Evolutionary conservation across 1,284 basidiomycete species (phyloP).

Genomic region (Cutaneotrichosporon sp.): DNA sequence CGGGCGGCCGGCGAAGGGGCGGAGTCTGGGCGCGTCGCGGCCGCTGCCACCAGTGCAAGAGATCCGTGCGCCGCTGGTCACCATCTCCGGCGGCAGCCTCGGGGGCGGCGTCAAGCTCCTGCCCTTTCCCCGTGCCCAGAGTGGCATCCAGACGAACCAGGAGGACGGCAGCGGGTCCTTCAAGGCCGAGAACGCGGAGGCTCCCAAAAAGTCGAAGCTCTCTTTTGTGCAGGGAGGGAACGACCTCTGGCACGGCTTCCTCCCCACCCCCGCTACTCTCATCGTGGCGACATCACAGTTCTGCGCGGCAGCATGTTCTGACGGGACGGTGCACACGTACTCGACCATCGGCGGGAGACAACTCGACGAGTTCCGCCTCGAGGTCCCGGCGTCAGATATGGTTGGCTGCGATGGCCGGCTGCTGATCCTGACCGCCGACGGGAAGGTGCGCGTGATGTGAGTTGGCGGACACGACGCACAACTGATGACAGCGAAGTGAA

Average conservation of each 20-base stretch:
- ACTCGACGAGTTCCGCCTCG: constrained; percentile 66
- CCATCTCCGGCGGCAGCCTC: constrained; percentile 2
- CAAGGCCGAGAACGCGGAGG: constrained; percentile 70
- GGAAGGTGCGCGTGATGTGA: constrained; percentile 73
- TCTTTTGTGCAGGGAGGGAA: constrained; percentile 61
- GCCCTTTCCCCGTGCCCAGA: constrained; percentile 35
- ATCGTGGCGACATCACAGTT: constrained; percentile 67
- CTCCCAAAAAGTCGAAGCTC: too few species aligned
- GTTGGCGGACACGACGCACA: constrained; percentile 33
- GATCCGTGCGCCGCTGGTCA: constrained; percentile 32
- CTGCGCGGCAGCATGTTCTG: constrained; percentile 72
- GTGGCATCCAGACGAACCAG: constrained; percentile 31
- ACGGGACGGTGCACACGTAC: constrained; percentile 76
- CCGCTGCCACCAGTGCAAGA: constrained; percentile 31
- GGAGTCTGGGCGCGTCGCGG: constrained; percentile 32
- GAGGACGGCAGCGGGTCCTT: constrained; percentile 52
- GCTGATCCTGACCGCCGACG: constrained; percentile 69
- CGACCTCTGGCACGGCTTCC: constrained; percentile 84
- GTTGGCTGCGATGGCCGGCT: constrained; percentile 66
- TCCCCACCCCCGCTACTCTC: constrained; percentile 68
- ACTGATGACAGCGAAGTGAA: constrained; percentile 66
- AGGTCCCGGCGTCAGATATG: constrained; percentile 68
- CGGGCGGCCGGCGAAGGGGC: constrained; percentile 18
- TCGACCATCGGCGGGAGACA: constrained; percentile 74
- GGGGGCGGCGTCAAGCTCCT: constrained; percentile 13